Evolutionary conservation across 768 basidiomycete genomes (phyloP).

Genomic region (Hericium erinaceus): DNA sequence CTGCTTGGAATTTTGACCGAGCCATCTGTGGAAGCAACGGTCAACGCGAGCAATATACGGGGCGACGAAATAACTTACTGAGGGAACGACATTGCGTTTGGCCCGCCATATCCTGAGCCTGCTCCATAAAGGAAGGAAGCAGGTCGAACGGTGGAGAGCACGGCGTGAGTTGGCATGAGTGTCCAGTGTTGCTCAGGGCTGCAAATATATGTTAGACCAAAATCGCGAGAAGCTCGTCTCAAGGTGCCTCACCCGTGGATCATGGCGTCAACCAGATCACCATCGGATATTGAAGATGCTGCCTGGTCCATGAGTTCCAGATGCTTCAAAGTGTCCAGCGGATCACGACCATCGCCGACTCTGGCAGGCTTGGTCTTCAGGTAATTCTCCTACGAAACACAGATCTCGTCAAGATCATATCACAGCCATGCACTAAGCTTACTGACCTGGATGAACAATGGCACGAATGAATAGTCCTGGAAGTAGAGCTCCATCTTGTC

Average conservation of each 20-base stretch:
- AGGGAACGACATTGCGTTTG: constrained; percentile 69
- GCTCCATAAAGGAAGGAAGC: constrained; percentile 76
- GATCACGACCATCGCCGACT: constrained; percentile 47
- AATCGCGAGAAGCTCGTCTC: neutral
- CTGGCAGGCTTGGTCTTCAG: constrained; percentile 70
- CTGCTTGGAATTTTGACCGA: constrained; percentile 96
- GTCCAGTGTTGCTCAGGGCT: constrained; percentile 95
- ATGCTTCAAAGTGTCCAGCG: constrained; percentile 57
- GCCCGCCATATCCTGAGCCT: constrained; percentile 56
- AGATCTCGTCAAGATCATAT: neutral
- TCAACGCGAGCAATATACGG: neutral
- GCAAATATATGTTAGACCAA: neutral
- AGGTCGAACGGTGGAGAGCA: constrained; percentile 83
- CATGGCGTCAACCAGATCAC: constrained; percentile 84
- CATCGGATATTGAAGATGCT: constrained; percentile 89
- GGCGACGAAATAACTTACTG: constrained; percentile 43
- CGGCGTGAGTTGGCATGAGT: constrained; percentile 87
- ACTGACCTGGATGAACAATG: constrained; percentile 84
- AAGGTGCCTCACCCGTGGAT: constrained; percentile 71
- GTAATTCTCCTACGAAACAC: constrained; percentile 77
- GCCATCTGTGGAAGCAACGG: constrained; percentile 53
- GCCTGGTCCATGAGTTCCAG: constrained; percentile 81
- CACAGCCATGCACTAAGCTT: constrained; percentile 2
- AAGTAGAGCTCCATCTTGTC: constrained; percentile 97
- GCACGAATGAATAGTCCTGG: constrained; percentile 90